Base-by-base conservation (phyloP, 1,284 basidiomycete genomes). In the Naganishia sp. region DNA sequence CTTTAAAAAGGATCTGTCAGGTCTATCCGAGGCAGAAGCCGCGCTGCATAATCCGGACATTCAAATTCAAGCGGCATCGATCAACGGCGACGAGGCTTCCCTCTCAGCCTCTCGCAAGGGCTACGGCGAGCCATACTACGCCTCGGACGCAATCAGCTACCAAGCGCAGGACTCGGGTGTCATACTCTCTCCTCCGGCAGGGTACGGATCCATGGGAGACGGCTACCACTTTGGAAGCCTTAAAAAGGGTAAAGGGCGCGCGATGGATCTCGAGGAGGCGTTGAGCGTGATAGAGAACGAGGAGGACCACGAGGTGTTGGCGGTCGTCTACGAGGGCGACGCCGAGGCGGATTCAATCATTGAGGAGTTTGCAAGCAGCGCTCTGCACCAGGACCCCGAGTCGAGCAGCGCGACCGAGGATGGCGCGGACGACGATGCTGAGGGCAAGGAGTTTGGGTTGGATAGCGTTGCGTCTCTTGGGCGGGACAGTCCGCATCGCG, bases 1-100 rank as follows among this genome's bases (percentile, higher is more conserved):
- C 28, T 78, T 80, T 72, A 72, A 72, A 63, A 76, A 75, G 60
- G 78, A 80, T 63, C 69, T 80, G 9, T 75, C 76, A 16, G 78
- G 79, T 33, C 64, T 80, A 3, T 74, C 69, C 7, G 75, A 77
- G 25, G 74, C 73, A 2, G 76, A 77, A 63, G 73, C 72, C 21
- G 68, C 70, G 1, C 72, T 76, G 9, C 69, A 66, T 4, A 71
- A 71, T 21, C 55, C 63, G 15, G 49, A 65, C 42, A 63, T 66
- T 21, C 65, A 66, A 21, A 52, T 66, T 0, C 65, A 66, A 7
- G 59, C 50, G 21, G 53, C 60, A 15, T 66, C 64, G 1, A 25
- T 53, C 55, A 16, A 63, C 18, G 52, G 50, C 10, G 64, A 60
- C 28, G 42, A 45, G 5, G 50, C 31, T 10, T 60, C 56, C 5